phyloP scores from a whole-genome alignment of 2,329 filamentous ascomycete genomes.

The Tolypocladium cylindrosporum region DNA sequence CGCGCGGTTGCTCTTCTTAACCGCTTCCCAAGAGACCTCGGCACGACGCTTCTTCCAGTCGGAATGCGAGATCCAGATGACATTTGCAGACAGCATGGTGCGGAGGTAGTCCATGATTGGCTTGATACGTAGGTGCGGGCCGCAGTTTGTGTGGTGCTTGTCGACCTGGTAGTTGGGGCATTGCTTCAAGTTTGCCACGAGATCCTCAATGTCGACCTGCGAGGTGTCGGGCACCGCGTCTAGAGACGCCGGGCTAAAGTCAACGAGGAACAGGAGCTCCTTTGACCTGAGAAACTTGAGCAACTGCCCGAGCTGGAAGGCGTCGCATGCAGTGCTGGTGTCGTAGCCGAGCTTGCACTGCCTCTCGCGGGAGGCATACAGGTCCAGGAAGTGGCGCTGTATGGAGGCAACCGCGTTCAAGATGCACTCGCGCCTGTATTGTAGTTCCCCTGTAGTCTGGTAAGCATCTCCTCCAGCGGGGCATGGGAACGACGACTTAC shows the following conservation, averaged over 20 bases:
- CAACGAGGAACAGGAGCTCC: slow-evolving; percentile 48
- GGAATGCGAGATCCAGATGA: slow-evolving; percentile 30
- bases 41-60: slow-evolving; percentile 35
- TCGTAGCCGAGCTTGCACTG: slow-evolving; percentile 71
- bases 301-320: slow-evolving; percentile 71
- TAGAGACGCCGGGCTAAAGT: slow-evolving; percentile 40
- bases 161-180: slow-evolving; percentile 67
- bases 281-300: slow-evolving; percentile 58
- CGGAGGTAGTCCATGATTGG: slow-evolving; percentile 57
- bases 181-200: slow-evolving; percentile 53
- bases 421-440: slow-evolving; percentile 54
- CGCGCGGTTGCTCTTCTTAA: slow-evolving; percentile 6
- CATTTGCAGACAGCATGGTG: slow-evolving; percentile 39
- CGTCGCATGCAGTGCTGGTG: slow-evolving; percentile 61
- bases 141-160: slow-evolving; percentile 63
- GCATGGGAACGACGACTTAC: slow-evolving; percentile 25
- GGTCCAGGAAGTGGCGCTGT: slow-evolving; percentile 53
- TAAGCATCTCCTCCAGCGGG: background rate
- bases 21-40: slow-evolving; percentile 29
- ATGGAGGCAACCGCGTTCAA: slow-evolving; percentile 61
- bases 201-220: slow-evolving; percentile 47
- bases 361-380: slow-evolving; percentile 56
- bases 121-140: slow-evolving; percentile 53
- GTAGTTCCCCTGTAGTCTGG: slow-evolving; percentile 46
- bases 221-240: slow-evolving; percentile 37